A percentile compares a stretch with the other conserved stretches of the same genome.
These are phyloP conservation scores for Aaosphaeria arxii DNA, from an alignment of 2,329 filamentous ascomycete species.

Conservation along the genomic window DNA sequence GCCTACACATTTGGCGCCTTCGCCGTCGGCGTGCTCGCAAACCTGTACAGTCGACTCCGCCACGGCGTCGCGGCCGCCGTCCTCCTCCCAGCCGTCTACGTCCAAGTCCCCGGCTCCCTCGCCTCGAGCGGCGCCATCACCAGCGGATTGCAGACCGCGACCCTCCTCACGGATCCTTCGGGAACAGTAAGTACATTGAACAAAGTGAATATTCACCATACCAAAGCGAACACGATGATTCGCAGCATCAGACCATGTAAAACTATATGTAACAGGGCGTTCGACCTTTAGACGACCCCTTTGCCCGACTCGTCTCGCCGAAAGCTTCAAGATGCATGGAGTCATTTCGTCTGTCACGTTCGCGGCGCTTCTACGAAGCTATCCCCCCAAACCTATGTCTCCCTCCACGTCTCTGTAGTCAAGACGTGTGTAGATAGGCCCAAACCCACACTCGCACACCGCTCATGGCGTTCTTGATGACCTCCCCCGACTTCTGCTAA, in stretches of 20 bases:
- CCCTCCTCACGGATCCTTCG: slow-evolving; percentile 11
- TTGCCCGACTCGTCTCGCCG: too few species aligned
- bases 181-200: slow-evolving; percentile 13
- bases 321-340: not conserved
- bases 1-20: slow-evolving; percentile 75
- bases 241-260: too few species aligned
- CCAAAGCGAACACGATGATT: not conserved
- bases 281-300: too few species aligned
- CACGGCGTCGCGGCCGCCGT: slow-evolving; percentile 45
- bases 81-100: slow-evolving; percentile 29
- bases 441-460: not conserved
- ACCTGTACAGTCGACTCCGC: slow-evolving; percentile 68
- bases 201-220: not conserved
- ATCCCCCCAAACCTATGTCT: not conserved
- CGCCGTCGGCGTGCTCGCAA: slow-evolving; percentile 71
- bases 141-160: slow-evolving; percentile 24
- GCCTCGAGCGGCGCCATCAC: slow-evolving; percentile 29
- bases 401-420: not conserved
- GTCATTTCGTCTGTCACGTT: not conserved
- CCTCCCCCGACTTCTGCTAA: not conserved
- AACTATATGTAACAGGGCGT: too few species aligned
- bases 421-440: not conserved
- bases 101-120: slow-evolving; percentile 31
- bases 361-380: not conserved
- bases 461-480: not conserved